Evolutionary conservation across 768 basidiomycete species (phyloP).

Genomic region (Trametes sanguinea): DNA sequence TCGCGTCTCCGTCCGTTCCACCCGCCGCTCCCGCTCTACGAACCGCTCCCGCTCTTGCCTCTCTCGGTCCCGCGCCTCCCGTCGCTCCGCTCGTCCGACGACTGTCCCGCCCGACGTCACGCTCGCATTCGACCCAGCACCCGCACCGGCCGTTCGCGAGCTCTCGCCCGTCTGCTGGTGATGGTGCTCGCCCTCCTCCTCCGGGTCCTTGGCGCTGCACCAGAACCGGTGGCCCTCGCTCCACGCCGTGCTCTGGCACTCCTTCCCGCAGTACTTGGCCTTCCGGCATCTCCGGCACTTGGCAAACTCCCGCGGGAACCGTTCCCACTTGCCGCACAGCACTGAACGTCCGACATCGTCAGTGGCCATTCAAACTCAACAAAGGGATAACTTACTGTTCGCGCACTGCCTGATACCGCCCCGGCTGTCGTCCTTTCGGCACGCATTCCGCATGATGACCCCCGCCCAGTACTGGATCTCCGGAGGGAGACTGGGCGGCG

Average conservation of each 20-base stretch:
- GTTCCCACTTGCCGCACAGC: constrained; percentile 95
- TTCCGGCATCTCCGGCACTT: constrained; percentile 95
- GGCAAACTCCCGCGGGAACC: constrained; percentile 90
- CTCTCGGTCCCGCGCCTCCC: constrained; percentile 41
- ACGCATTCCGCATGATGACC: constrained; percentile 99
- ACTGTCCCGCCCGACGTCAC: constrained; percentile 20
- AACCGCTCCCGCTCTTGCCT: constrained; percentile 10
- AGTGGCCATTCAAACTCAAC: not conserved
- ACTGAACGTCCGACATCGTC: constrained; percentile 38
- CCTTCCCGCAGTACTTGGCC: constrained; percentile 98
- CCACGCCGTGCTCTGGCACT: constrained; percentile 96
- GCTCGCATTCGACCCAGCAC: not conserved
- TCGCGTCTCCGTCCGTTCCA: constrained; percentile 4
- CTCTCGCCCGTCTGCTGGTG: constrained; percentile 9
- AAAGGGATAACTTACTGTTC: constrained; percentile 65
- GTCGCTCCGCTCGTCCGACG: constrained; percentile 34
- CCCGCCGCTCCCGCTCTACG: too few relatives aligned
- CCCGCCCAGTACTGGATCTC: constrained; percentile 99
- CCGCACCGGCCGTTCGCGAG: constrained; percentile 21
- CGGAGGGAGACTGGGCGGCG: constrained; percentile 69
- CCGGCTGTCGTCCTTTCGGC: constrained; percentile 90
- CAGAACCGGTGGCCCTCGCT: constrained; percentile 95
- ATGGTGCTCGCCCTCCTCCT: constrained; percentile 39
- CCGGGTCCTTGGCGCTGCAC: constrained; percentile 71
- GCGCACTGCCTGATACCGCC: constrained; percentile 98